Evolutionary conservation across 2,329 filamentous ascomycete genomes (phyloP).

Genomic region (Metarhizium anisopliae): DNA sequence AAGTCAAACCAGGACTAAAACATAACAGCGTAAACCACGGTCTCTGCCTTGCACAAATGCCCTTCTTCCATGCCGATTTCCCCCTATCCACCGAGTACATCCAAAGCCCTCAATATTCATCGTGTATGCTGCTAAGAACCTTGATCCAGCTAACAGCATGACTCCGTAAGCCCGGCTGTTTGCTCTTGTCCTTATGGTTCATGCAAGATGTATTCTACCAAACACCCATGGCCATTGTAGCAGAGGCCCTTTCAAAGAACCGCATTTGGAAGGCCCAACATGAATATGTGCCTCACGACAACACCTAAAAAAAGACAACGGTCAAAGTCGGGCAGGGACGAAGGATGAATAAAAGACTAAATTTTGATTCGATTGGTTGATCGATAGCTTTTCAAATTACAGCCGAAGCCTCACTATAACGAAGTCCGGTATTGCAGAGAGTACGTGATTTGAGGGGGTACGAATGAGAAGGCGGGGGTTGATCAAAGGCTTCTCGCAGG

Average conservation of each 20-base stretch:
- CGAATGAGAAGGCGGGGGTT: slow-evolving; percentile 23
- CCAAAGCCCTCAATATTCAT: background rate
- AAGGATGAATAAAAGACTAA: slow-evolving; percentile 26
- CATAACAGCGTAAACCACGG: slow-evolving; percentile 8
- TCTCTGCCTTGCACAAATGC: background rate
- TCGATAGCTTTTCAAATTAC: slow-evolving; percentile 48
- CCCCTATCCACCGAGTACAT: background rate
- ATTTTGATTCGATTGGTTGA: slow-evolving; percentile 43
- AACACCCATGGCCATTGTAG: background rate
- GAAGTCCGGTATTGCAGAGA: slow-evolving; percentile 28
- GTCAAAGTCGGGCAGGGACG: slow-evolving; percentile 19
- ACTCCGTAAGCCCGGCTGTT: background rate
- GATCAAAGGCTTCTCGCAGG: slow-evolving; percentile 23
- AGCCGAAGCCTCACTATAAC: slow-evolving; percentile 43
- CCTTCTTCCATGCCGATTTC: background rate
- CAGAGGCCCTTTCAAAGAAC: background rate
- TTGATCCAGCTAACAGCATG: background rate
- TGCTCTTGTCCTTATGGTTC: background rate
- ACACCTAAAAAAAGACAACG: slow-evolving; percentile 10
- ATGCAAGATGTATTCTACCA: background rate
- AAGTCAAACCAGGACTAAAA: slow-evolving; percentile 8
- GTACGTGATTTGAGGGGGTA: slow-evolving; percentile 30
- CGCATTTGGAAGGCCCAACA: background rate
- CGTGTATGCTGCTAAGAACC: background rate
- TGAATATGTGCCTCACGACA: slow-evolving; percentile 18